These are phyloP conservation scores for Pleurotus tuoliensis DNA, from an alignment of 768 basidiomycete genomes.

Conservation along the genomic window DNA sequence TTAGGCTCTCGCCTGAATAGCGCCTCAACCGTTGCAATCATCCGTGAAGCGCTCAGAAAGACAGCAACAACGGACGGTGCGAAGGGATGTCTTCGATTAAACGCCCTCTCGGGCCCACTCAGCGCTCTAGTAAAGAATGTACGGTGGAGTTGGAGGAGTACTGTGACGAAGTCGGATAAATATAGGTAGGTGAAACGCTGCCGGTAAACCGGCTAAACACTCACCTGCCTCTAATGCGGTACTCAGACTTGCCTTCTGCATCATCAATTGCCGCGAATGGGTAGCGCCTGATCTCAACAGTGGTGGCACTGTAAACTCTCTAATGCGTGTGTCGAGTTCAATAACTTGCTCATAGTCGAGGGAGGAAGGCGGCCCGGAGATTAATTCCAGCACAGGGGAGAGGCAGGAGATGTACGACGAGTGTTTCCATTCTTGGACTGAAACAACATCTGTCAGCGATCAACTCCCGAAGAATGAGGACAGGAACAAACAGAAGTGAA, in stretches of 20 bases:
- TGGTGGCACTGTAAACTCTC: slow-evolving; percentile 56
- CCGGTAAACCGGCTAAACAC: slow-evolving; percentile 10
- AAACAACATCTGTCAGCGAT: not conserved
- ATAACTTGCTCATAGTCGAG: slow-evolving; percentile 48
- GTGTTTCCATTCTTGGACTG: slow-evolving; percentile 73
- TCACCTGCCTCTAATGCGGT: slow-evolving; percentile 62
- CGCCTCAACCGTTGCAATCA: slow-evolving; percentile 58
- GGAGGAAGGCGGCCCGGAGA: slow-evolving; percentile 41
- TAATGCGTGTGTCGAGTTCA: slow-evolving; percentile 53
- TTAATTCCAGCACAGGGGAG: slow-evolving; percentile 56
- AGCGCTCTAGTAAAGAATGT: slow-evolving; percentile 66
- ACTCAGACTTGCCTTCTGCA: slow-evolving; percentile 57
- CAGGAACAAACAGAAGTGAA: slow-evolving; percentile 37
- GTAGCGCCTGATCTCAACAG: slow-evolving; percentile 39
- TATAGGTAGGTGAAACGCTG: no score
- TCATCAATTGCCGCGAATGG: slow-evolving; percentile 42
- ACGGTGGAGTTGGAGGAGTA: slow-evolving; percentile 63
- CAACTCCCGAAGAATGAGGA: not conserved
- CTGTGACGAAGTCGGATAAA: slow-evolving; percentile 25
- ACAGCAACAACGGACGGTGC: slow-evolving; percentile 70
- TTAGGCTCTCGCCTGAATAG: slow-evolving; percentile 57
- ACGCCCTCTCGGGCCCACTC: slow-evolving; percentile 51
- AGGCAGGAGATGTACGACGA: slow-evolving; percentile 57
- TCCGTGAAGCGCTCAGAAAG: slow-evolving; percentile 57
- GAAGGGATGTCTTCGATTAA: slow-evolving; percentile 59